Conservation (phyloP, 164 flowering plant genomes). For the Magnolia kwangsiensis region DNA sequence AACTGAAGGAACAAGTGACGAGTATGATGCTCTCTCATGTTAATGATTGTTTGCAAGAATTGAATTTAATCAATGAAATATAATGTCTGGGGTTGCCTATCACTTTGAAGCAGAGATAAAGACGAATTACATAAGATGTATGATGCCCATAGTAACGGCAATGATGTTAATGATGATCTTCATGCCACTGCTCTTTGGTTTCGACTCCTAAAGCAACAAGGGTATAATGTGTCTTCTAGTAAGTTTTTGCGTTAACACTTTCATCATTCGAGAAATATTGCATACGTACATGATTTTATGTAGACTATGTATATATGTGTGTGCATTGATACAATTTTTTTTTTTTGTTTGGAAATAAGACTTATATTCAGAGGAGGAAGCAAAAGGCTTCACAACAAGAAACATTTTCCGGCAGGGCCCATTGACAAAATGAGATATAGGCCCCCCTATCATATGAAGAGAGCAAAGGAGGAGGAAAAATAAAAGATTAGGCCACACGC, state of each 20-base stretch:
- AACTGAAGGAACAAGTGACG: slow-evolving; percentile 5
- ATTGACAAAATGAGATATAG: no score
- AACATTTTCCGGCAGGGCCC: not conserved
- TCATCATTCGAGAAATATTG: not conserved
- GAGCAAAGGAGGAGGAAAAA: no score
- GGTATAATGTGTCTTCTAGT: slow-evolving; percentile 7
- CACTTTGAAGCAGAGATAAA: no score
- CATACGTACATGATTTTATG: not conserved
- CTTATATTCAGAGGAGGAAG: no score
- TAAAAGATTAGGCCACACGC: no score
- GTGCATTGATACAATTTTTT: not conserved
- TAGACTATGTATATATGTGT: no score
- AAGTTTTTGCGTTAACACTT: not conserved
- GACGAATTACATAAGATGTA: no score
- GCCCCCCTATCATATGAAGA: no score
- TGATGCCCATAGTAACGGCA: no score
- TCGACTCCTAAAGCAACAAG: slow-evolving; percentile 12
- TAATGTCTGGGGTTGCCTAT: no score
- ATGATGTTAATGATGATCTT: not conserved
- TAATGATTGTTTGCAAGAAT: not conserved
- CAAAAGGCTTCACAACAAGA: no score
- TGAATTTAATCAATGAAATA: not conserved
- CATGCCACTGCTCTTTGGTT: slow-evolving; percentile 3
- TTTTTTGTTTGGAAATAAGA: no score
- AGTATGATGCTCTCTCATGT: slow-evolving; percentile 2